Base-by-base conservation (phyloP, 208 protist genomes). In the Acanthamoeba divionensis region DNA sequence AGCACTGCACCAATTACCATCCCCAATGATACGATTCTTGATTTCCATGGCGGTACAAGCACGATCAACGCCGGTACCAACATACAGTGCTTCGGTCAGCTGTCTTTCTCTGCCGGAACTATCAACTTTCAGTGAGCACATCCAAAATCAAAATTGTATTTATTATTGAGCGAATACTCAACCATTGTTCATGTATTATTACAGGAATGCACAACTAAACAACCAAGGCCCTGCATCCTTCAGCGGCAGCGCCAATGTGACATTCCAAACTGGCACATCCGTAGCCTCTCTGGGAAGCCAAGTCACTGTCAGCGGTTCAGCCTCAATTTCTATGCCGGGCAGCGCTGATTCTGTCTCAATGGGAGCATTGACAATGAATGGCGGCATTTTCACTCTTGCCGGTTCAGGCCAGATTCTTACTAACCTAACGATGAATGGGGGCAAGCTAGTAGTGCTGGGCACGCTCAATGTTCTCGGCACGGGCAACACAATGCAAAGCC, bases 181-280 rank as follows among this genome's bases (percentile, higher is more conserved):
- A 13, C 18, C 18, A 18, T n/a, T 18, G 52, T 57, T 13, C 18
- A n/a, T 57, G 52, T 18, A 18, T 18, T 57, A n/a, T 13, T 13
- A n/a, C 52, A 13, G 52, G 52, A 13, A n/a, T 18, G 52, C 52
- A 18, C 52, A 29, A 12, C 36, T 31, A 38, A 7, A 71, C 63
- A n/a, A 18, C 63, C 9, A 18, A 8, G 4, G 24, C 47, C 6
- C 67, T 4, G 67, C 67, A 2, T 24, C 31, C 24, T n/a, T 77
- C 41, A 54, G 38, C 67, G 36, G 48, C 38, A 47, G 33, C 18
- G n/a, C n/a, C n/a, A n/a, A n/a, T n/a, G n/a, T n/a, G n/a, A n/a
- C n/a, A n/a, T n/a, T n/a, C n/a, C n/a, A n/a, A n/a, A n/a, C n/a
- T 36, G 73, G 73, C 73, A 83, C 73, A 21, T 83, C 73, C 33